Base-by-base conservation (phyloP, 768 basidiomycete species). In the Chalciporus pseudorubinellus region DNA sequence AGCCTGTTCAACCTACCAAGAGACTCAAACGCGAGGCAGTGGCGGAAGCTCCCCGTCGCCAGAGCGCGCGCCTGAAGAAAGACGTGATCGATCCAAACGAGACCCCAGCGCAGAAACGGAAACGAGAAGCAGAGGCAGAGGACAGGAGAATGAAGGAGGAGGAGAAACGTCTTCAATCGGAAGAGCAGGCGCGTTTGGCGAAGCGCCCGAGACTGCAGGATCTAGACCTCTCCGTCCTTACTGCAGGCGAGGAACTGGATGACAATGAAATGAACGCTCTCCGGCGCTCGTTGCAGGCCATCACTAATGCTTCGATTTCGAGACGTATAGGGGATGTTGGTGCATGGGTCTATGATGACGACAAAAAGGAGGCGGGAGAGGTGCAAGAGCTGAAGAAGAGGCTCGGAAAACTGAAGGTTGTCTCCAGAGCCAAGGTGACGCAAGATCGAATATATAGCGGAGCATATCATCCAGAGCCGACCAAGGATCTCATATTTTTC, bases 401-500 rank as follows among this genome's bases (percentile, higher is more conserved):
- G 54, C 70, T 91, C 10, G 64, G 76, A 50, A 68, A 71, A 28
- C 60, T 92, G 64, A 81, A 79, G 51, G 73, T 92, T n/a, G 75
- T 87, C 2, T 80, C 87, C 28, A 77, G 88, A 49, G 90, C 90
- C 13, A 92, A 92, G 67, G 89, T 92, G 8, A 90, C 86, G 1
- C 73, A 81, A 55, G 77, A 86, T 53, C 72, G 91, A 19, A 63
- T 93, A 1, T 93, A 93, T 59, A 84, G 85, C 55, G 84, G 87
- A 28, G 82, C 81, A 13, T 93, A 87, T 65, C 91, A 93, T 63
- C 88, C 90, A 4, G 89, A 89, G 57, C 74, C 77, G 18, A 79
- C 83, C 12, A 90, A 88, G 59, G 91, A 93, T 66, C 66, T 93
- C 12, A 77, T 93, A n/a, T 92, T 92, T 64, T 89, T 92, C 64